Evolutionary conservation across 2,329 filamentous ascomycete genomes (phyloP).

Genomic region (Colletotrichum musae): DNA sequence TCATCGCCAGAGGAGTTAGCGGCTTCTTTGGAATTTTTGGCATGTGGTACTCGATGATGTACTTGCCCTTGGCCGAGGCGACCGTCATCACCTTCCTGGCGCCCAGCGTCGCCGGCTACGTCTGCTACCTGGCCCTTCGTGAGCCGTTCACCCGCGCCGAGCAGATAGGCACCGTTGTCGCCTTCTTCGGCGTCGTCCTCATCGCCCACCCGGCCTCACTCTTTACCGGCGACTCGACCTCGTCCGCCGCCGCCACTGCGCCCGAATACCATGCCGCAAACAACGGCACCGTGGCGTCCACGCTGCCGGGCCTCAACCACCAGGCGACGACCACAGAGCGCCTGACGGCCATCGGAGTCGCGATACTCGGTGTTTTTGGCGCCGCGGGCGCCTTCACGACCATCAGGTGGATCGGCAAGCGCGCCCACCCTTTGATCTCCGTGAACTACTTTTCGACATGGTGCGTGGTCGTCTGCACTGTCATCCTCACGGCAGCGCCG

Average conservation of each 20-base stretch:
- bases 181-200: slow-evolving; percentile 83
- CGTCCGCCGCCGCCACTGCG: slow-evolving; percentile 33
- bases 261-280: slow-evolving; percentile 36
- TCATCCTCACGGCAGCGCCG: slow-evolving; percentile 70
- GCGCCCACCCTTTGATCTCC: slow-evolving; percentile 85
- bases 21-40: slow-evolving; percentile 87
- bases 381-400: slow-evolving; percentile 80
- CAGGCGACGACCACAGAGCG: slow-evolving; percentile 73
- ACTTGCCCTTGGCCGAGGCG: slow-evolving; percentile 87
- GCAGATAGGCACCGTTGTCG: slow-evolving; percentile 81
- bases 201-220: slow-evolving; percentile 81
- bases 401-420: slow-evolving; percentile 84
- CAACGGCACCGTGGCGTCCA: slow-evolving; percentile 37
- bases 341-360: slow-evolving; percentile 78
- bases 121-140: slow-evolving; percentile 80
- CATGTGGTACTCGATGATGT: slow-evolving; percentile 77
- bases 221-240: slow-evolving; percentile 54
- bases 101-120: slow-evolving; percentile 83
- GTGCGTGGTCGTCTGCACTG: slow-evolving; percentile 76
- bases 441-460: slow-evolving; percentile 87
- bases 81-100: slow-evolving; percentile 91
- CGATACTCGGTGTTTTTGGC: slow-evolving; percentile 83
- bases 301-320: slow-evolving; percentile 51
- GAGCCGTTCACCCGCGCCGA: slow-evolving; percentile 86
- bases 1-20: slow-evolving; percentile 77